Evolutionary conservation across 768 basidiomycete species (phyloP).

Genomic region (Suillus clintonianus): DNA sequence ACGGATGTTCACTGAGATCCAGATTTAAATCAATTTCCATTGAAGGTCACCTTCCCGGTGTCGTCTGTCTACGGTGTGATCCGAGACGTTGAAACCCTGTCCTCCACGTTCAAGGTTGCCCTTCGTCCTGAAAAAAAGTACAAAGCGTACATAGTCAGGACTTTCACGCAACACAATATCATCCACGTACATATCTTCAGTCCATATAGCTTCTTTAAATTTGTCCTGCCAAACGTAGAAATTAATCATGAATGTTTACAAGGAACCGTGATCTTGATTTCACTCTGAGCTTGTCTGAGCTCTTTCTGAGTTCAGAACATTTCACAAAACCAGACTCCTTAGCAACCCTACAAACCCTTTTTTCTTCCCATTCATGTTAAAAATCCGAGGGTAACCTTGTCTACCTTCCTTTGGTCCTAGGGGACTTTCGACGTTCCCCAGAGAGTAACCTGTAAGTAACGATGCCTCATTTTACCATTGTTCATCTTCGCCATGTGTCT

Average conservation of each 20-base stretch:
- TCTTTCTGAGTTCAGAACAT: slow-evolving; percentile 8
- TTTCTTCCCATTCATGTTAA: background rate
- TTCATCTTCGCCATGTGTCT: background rate
- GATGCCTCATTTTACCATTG: background rate
- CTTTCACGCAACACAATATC: background rate
- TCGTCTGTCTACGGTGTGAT: background rate
- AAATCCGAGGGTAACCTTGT: too few species aligned
- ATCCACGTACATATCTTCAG: slow-evolving; percentile 2
- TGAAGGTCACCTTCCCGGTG: background rate
- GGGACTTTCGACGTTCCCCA: background rate
- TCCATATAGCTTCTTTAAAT: too few species aligned
- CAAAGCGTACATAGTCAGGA: background rate
- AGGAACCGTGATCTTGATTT: background rate
- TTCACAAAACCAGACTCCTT: background rate
- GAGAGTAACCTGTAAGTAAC: background rate
- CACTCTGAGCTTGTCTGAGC: slow-evolving; percentile 6
- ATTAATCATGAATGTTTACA: background rate
- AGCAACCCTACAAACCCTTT: background rate
- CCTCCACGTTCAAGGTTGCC: background rate
- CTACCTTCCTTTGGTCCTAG: too few species aligned
- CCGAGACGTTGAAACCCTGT: background rate
- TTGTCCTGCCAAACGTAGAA: background rate
- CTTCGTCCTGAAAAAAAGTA: background rate
- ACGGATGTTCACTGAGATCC: background rate
- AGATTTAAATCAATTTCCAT: background rate